A percentile compares a stretch with the other conserved stretches of the same genome.
phyloP scores from a whole-genome alignment of 148 eudicot species.

The Spergularia bocconei region DNA sequence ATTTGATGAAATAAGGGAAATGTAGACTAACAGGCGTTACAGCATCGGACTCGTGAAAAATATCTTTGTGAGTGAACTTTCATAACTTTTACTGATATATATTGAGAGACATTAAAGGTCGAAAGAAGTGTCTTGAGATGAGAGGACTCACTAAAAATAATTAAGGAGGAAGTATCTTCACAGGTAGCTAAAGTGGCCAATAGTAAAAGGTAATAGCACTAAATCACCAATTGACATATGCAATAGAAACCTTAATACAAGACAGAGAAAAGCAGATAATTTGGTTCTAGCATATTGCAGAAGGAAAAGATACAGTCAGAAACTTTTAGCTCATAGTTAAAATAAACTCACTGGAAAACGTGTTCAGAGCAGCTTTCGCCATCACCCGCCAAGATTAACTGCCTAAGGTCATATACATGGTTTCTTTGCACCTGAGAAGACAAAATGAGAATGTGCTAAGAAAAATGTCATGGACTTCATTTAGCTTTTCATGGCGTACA shows the following conservation, averaged over 20 bases:
- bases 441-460: conserved; percentile 1
- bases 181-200: background rate
- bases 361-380: conserved; percentile 78
- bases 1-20: no score
- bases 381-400: conserved; percentile 78
- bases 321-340: background rate
- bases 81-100: no score
- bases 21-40: no score
- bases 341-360: conserved; percentile 67
- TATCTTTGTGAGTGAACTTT: no score
- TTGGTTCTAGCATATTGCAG: background rate
- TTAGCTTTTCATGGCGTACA: background rate
- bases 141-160: no score
- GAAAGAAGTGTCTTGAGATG: no score
- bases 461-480: background rate
- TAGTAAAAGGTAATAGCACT: background rate
- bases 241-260: background rate
- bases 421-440: conserved; percentile 84
- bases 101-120: no score
- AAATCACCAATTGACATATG: background rate
- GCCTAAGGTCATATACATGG: conserved; percentile 90
- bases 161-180: background rate
- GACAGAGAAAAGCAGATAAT: conserved; percentile 3
- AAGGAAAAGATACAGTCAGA: background rate
- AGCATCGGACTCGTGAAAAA: no score